Evolutionary conservation across 495 filamentous ascomycete species (phyloP).

Genomic region (Podospora sp.): DNA sequence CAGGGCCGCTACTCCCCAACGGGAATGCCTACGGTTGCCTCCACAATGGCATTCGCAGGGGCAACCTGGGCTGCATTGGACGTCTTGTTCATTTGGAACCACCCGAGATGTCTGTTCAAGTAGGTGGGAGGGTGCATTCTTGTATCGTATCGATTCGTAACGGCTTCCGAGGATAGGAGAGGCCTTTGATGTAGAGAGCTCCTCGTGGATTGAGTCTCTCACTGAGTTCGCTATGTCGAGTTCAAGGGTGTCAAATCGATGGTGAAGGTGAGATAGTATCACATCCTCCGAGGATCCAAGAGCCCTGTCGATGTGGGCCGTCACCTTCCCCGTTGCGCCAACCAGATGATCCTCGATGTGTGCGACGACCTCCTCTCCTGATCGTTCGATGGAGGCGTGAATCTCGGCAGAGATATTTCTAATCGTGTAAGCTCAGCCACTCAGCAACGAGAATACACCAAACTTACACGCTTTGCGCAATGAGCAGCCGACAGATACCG

Average conservation of each 20-base stretch:
- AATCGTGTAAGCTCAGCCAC: not conserved
- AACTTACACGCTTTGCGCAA: conserved; percentile 5
- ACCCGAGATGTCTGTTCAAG: not conserved
- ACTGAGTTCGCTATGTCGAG: not conserved
- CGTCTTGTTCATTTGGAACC: not conserved
- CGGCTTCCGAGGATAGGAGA: not conserved
- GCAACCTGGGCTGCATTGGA: not conserved
- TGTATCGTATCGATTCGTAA: not conserved
- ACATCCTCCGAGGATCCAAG: not conserved
- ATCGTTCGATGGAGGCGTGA: not conserved
- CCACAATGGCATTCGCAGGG: not conserved
- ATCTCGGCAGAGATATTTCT: conserved; percentile 3
- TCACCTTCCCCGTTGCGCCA: not conserved
- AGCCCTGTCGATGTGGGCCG: not conserved
- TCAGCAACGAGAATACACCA: not conserved
- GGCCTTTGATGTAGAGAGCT: not conserved
- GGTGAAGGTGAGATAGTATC: not conserved
- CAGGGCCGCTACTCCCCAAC: not conserved
- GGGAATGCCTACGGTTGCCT: not conserved
- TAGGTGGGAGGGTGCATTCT: not conserved
- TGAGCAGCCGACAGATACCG: not conserved
- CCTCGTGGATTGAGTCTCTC: not conserved
- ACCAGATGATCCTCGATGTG: not conserved
- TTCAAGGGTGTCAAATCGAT: not conserved
- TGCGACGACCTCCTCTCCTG: not conserved